Evolutionary conservation across 345 rosid genomes (phyloP).

Genomic region (Pelargonium nanum): DNA sequence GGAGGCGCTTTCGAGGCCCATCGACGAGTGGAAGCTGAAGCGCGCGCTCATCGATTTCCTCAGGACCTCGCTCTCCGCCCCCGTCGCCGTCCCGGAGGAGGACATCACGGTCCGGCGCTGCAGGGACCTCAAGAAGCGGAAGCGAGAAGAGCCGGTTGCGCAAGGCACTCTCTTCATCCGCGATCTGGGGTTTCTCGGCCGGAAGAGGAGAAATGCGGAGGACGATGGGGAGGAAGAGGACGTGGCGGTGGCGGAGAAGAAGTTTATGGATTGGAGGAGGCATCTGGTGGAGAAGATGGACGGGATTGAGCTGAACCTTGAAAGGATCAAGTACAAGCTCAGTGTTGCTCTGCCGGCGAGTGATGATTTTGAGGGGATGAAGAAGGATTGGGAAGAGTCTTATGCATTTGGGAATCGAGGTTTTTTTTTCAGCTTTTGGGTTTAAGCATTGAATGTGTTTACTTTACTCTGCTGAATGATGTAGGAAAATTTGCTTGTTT

Average conservation of each 20-base stretch:
- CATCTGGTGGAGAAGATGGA: slow-evolving; percentile 58
- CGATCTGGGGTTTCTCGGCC: slow-evolving; percentile 62
- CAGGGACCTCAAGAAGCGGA: slow-evolving; percentile 79
- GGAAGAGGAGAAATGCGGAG: slow-evolving; percentile 18
- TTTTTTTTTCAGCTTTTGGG: slow-evolving; percentile 5
- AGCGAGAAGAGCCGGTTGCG: slow-evolving; percentile 81
- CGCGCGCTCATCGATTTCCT: slow-evolving; percentile 61
- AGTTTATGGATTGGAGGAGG: slow-evolving; percentile 78
- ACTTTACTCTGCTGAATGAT: neutral
- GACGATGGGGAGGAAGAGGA: slow-evolving; percentile 23
- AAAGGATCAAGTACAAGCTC: slow-evolving; percentile 63
- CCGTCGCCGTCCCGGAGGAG: slow-evolving; percentile 49
- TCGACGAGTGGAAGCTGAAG: slow-evolving; percentile 90
- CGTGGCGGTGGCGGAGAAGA: slow-evolving; percentile 43
- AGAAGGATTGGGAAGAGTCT: slow-evolving; percentile 70
- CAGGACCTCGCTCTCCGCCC: slow-evolving; percentile 36
- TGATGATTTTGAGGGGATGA: slow-evolving; percentile 66
- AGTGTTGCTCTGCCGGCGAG: slow-evolving; percentile 40
- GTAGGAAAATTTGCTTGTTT: neutral
- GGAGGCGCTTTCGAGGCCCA: slow-evolving; percentile 43
- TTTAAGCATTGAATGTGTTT: neutral
- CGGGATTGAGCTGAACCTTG: slow-evolving; percentile 75
- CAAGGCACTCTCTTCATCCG: slow-evolving; percentile 56
- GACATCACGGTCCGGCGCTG: slow-evolving; percentile 51
- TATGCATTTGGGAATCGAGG: slow-evolving; percentile 54